Evolutionary conservation across 176 grass and related monocot genomes (phyloP).

Genomic region (Hordeum marinum): DNA sequence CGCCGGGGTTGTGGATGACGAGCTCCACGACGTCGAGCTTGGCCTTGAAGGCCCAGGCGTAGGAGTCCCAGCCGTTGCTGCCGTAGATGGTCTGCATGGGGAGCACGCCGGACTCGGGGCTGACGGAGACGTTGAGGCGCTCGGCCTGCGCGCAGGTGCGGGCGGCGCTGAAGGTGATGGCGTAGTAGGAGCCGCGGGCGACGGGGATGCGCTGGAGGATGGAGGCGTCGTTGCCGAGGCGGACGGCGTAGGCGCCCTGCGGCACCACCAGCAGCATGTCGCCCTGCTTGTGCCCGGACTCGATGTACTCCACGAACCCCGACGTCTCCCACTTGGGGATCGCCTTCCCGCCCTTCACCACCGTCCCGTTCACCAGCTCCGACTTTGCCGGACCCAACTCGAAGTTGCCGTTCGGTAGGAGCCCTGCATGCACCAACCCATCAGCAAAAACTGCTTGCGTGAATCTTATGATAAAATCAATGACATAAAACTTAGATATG

Average conservation of each 20-base stretch:
- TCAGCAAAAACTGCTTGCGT: no score
- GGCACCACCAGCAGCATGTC: slow-evolving; percentile 95
- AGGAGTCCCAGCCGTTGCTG: slow-evolving; percentile 92
- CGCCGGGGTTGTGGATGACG: slow-evolving; percentile 81
- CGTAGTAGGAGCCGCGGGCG: slow-evolving; percentile 51
- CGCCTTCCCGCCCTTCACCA: slow-evolving; percentile 42
- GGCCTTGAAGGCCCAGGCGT: slow-evolving; percentile 82
- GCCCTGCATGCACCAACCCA: slow-evolving; percentile 24
- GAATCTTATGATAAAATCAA: no score
- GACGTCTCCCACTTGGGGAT: slow-evolving; percentile 66
- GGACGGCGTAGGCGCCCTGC: slow-evolving; percentile 76
- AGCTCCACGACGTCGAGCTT: slow-evolving; percentile 43
- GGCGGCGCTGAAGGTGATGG: slow-evolving; percentile 85
- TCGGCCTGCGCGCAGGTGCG: slow-evolving; percentile 91
- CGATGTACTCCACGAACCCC: slow-evolving; percentile 89
- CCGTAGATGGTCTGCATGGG: slow-evolving; percentile 93
- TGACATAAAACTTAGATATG: no score
- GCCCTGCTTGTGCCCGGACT: slow-evolving; percentile 89
- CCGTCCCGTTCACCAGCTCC: slow-evolving; percentile 64
- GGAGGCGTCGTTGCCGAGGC: slow-evolving; percentile 85
- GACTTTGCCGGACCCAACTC: slow-evolving; percentile 55
- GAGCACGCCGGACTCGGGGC: slow-evolving; percentile 74
- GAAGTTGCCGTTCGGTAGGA: slow-evolving; percentile 86
- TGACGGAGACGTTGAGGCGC: slow-evolving; percentile 73
- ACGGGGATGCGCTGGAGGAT: slow-evolving; percentile 65